Evolutionary conservation across 2,329 filamentous ascomycete genomes (phyloP).

Genomic region (Fusarium falciforme): DNA sequence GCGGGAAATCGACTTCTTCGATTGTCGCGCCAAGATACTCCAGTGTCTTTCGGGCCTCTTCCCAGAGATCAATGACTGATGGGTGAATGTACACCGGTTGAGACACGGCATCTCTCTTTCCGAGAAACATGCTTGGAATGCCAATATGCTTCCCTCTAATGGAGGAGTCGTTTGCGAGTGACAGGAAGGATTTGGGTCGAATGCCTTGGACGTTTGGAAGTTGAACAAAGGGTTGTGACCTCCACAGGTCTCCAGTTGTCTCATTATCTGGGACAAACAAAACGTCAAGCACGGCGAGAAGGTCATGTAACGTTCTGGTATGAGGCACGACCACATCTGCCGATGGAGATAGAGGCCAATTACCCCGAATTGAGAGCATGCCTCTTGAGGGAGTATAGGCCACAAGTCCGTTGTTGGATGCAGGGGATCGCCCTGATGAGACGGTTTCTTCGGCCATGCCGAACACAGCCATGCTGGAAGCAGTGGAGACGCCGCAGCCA

Average conservation of each 20-base stretch:
- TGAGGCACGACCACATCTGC: slow-evolving; percentile 25
- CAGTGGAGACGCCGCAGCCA: no score
- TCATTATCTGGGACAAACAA: slow-evolving; percentile 1
- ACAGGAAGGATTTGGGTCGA: slow-evolving; percentile 4
- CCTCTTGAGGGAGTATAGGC: slow-evolving; percentile 29
- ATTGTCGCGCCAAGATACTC: background rate
- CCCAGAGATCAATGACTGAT: background rate
- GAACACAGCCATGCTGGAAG: no score
- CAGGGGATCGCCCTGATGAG: background rate
- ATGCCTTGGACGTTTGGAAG: background rate
- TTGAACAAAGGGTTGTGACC: slow-evolving; percentile 14
- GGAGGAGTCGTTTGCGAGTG: background rate
- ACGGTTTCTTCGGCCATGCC: no score
- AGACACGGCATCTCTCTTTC: no score
- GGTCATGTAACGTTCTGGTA: slow-evolving; percentile 13
- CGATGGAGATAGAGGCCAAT: slow-evolving; percentile 24
- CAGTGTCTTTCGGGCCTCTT: background rate
- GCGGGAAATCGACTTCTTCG: no score
- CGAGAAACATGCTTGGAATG: slow-evolving; percentile 17
- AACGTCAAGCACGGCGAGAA: slow-evolving; percentile 23
- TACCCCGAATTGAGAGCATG: slow-evolving; percentile 19
- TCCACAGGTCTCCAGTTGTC: slow-evolving; percentile 22
- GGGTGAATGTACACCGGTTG: slow-evolving; percentile 5
- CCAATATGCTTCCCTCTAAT: slow-evolving; percentile 15
- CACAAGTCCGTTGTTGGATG: slow-evolving; percentile 25